Conservation (phyloP, 805 yeast species). For the Candida insectalens region DNA sequence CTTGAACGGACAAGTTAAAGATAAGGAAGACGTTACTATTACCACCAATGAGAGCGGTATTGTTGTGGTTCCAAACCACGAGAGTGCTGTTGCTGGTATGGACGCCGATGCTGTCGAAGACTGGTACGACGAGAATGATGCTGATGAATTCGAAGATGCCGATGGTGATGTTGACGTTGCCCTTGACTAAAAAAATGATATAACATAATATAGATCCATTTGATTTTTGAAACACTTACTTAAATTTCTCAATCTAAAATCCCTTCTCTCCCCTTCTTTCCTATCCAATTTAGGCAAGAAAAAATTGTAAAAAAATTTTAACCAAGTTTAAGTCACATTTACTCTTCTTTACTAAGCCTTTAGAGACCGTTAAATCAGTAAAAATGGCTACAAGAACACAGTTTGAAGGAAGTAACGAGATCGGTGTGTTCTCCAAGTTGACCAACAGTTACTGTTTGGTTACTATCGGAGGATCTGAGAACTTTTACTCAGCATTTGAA, state of each 20-base stretch:
- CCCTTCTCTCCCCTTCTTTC: background rate
- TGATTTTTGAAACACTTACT: background rate
- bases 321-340: background rate
- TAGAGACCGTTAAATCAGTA: background rate
- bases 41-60: conserved; percentile 51
- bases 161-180: conserved; percentile 14
- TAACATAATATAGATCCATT: background rate
- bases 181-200: conserved; percentile 11
- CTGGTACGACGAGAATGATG: conserved; percentile 56
- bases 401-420: conserved; percentile 81
- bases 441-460: conserved; percentile 95
- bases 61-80: conserved; percentile 82
- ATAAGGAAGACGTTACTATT: conserved; percentile 78
- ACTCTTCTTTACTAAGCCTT: background rate
- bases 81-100: conserved; percentile 38
- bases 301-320: background rate
- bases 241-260: background rate
- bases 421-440: conserved; percentile 89
- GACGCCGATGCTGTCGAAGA: conserved; percentile 49
- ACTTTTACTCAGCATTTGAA: conserved; percentile 86
- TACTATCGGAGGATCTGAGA: conserved; percentile 90
- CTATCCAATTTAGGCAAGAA: background rate
- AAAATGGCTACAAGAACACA: conserved; percentile 58
- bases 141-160: conserved; percentile 31
- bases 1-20: conserved; percentile 76